Percentiles rank a stretch among this genome's conserved stretches.
Evolutionary conservation across 192 early-diverging fungal species (phyloP).

Genomic region (Endogone sp.): DNA sequence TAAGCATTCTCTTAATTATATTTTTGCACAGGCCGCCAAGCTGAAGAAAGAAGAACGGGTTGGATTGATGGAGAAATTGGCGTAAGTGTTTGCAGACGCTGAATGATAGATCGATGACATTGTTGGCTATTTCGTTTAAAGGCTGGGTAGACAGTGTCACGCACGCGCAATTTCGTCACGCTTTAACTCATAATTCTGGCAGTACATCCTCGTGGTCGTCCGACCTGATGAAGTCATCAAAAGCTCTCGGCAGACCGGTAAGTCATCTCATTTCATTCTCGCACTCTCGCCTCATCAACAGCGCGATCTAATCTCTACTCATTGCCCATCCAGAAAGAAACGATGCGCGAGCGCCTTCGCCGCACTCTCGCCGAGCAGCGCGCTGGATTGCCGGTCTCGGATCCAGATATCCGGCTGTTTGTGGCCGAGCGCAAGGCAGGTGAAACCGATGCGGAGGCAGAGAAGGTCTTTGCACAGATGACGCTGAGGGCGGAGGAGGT

Average conservation of each 20-base stretch:
- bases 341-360: constrained; percentile 60
- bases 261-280: not conserved
- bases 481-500: constrained; percentile 13
- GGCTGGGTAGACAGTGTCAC: no score
- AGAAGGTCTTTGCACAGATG: constrained; percentile 15
- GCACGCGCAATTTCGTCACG: no score
- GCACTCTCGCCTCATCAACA: no score
- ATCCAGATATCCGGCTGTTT: constrained; percentile 53
- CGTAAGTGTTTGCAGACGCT: constrained; percentile 20
- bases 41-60: constrained; percentile 75
- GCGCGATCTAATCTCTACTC: not conserved
- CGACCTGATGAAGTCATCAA: constrained; percentile 63
- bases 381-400: constrained; percentile 54
- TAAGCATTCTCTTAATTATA: not conserved
- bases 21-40: constrained; percentile 60
- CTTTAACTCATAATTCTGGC: not conserved
- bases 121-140: no score
- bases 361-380: constrained; percentile 64
- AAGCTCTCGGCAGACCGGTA: constrained; percentile 55
- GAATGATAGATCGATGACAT: not conserved
- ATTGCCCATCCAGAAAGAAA: constrained; percentile 44
- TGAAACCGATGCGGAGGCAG: constrained; percentile 26
- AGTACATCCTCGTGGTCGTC: constrained; percentile 65
- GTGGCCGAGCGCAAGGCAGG: constrained; percentile 41
- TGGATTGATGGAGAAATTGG: constrained; percentile 56